Conservation (phyloP, 352 stramenopile genomes). For the Thraustochytrium striatum region DNA sequence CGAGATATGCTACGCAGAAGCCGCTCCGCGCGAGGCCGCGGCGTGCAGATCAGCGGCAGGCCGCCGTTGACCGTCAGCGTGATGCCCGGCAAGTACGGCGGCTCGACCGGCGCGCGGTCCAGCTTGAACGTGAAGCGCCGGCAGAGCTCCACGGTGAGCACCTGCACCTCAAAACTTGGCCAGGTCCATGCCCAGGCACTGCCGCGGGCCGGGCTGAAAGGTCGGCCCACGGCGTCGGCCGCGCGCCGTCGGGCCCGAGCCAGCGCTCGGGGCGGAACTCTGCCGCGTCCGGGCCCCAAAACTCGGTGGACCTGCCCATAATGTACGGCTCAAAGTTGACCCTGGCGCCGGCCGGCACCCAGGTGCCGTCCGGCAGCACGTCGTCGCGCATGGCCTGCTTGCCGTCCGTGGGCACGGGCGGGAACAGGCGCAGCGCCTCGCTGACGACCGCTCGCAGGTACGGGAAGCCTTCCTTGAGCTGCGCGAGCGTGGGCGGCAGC, state of each 20-base stretch:
- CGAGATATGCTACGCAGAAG: too few species aligned
- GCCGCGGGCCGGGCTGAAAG: conserved; percentile 65
- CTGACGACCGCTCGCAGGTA: conserved; percentile 65
- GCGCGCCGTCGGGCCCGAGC: conserved; percentile 59
- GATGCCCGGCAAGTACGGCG: neutral
- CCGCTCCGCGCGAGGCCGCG: neutral
- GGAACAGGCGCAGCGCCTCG: conserved; percentile 68
- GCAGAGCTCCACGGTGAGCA: conserved; percentile 53
- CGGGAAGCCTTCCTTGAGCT: conserved; percentile 59
- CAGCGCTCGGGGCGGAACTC: conserved; percentile 67
- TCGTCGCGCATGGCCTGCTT: conserved; percentile 61
- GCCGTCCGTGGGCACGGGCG: conserved; percentile 61
- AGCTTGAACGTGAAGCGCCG: conserved; percentile 15
- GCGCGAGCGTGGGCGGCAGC: conserved; percentile 50
- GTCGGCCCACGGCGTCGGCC: conserved; percentile 63
- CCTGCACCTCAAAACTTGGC: conserved; percentile 70
- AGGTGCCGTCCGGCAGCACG: conserved; percentile 65
- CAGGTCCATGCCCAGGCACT: conserved; percentile 61
- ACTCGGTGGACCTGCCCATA: conserved; percentile 60
- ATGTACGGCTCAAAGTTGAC: conserved; percentile 61
- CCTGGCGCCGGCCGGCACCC: conserved; percentile 55
- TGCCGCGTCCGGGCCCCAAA: conserved; percentile 64
- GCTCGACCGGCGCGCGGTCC: neutral
- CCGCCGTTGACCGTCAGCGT: conserved; percentile 11
- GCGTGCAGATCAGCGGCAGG: conserved; percentile 4